Base-by-base conservation (phyloP, 306 rosid species). In the Trichosanthes truncata region DNA sequence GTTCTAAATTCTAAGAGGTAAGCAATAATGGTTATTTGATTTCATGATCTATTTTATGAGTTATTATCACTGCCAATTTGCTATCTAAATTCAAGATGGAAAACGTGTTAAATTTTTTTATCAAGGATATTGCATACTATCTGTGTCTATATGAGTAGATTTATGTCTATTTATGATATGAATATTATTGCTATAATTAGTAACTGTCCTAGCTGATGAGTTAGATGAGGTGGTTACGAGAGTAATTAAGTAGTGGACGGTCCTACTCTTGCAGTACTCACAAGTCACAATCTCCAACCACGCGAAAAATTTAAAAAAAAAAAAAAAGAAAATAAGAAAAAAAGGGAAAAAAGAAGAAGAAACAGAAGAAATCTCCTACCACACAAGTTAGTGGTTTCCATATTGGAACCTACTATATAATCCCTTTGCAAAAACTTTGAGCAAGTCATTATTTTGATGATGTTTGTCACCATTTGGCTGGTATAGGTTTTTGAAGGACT, bases 1-100 rank as follows among this genome's bases (percentile, higher is more conserved):
- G 88, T 93, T 89, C 92, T 91, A 82, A 91, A 93, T 89, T 93
- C 99, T 74, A 93, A 86, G 84, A 90, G 99, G 97, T 95, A 86
- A 80, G 83, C 82, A 55, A 25, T 31, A 55, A 7, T 68, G 38
- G 14, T 76, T 67, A 4, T 61, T 56, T 45, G 56, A 25, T 60
- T 43, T 78, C 81, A 78, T 41, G 71, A 20, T 41, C 25, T 25
- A 57, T 13, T 18, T 20, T 13, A 21, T 57, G 23, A 1, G 45
- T 17, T 53, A 9, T 33, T 76, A 21, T 15, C 21, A 52, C 51
- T 21, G 49, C 67, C 25, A 36, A 55, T 76, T 55, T 55, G 35
- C 3, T 53, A 51, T 15, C 41, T 31, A 20, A 31, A 72, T 48
- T 74, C 23, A 26, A 62, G 69, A 25, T 62, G 71, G 71, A 6